These are phyloP conservation scores for Curvularia sp. DNA, from an alignment of 2,329 filamentous ascomycete genomes.

Conservation along the genomic window DNA sequence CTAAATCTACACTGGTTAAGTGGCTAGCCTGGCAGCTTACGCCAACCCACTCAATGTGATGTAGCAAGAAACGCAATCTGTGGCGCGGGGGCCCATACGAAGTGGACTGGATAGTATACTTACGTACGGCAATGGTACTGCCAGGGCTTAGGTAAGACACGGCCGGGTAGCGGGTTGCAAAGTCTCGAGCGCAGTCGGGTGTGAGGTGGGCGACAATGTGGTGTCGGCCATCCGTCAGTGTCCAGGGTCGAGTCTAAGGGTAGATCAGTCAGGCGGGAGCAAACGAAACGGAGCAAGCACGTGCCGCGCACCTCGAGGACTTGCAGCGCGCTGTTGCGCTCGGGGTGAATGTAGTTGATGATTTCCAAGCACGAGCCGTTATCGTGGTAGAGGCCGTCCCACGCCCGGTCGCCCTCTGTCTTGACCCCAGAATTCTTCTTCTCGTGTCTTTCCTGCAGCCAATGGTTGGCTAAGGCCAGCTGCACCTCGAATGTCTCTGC, in stretches of 20 bases:
- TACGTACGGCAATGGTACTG: constrained; percentile 27
- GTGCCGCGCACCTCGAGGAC: constrained; percentile 33
- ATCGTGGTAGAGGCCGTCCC: constrained; percentile 41
- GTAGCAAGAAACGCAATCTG: constrained; percentile 31
- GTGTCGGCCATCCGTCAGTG: constrained; percentile 39
- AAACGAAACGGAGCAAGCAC: neutral
- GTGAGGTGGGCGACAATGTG: constrained; percentile 30
- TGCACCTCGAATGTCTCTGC: constrained; percentile 29
- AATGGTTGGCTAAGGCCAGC: constrained; percentile 31
- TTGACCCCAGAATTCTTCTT: constrained; percentile 14
- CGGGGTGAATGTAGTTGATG: constrained; percentile 17
- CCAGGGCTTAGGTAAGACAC: constrained; percentile 3
- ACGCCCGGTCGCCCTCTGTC: constrained; percentile 19
- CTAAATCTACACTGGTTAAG: neutral
- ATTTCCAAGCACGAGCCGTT: constrained; percentile 47
- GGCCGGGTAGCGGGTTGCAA: constrained; percentile 15
- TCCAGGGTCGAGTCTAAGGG: constrained; percentile 27
- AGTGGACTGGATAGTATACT: constrained; percentile 36
- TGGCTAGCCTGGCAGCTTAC: neutral
- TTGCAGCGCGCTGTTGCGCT: constrained; percentile 25
- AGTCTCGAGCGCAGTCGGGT: constrained; percentile 13
- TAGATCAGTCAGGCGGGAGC: constrained; percentile 6
- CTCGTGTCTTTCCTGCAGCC: constrained; percentile 28
- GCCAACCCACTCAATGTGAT: constrained; percentile 27
- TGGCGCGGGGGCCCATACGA: constrained; percentile 35